These are phyloP conservation scores for Botryotinia globosa DNA, from an alignment of 2,329 filamentous ascomycete species.

Conservation along the genomic window DNA sequence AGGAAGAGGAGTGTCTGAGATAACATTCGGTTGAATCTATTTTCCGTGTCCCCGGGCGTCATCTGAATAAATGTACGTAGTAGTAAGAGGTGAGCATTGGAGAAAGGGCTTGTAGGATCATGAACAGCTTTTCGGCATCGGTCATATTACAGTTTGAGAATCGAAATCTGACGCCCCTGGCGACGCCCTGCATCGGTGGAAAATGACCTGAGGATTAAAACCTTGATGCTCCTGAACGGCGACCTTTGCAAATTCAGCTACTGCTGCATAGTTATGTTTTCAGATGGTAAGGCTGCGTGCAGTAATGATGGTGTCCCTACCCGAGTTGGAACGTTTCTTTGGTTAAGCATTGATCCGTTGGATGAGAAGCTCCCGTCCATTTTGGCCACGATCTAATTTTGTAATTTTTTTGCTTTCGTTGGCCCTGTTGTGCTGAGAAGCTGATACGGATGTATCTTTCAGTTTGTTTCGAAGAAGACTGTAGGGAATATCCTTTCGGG, in stretches of 20 bases:
- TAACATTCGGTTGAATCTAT: conserved; percentile 9
- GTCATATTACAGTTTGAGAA: not conserved
- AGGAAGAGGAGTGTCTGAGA: not conserved
- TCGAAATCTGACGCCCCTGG: conserved; percentile 3
- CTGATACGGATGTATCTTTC: not conserved
- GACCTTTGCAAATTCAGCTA: conserved; percentile 7
- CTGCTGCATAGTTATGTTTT: not conserved
- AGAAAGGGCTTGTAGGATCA: not conserved
- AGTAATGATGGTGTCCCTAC: conserved; percentile 16
- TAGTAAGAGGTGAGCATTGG: not conserved
- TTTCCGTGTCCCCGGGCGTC: not conserved
- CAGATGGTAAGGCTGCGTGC: conserved; percentile 11
- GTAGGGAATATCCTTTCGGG: conserved; percentile 6
- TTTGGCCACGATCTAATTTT: not conserved
- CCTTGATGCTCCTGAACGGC: not conserved
- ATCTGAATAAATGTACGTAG: not conserved
- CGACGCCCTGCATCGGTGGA: not conserved
- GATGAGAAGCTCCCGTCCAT: not conserved
- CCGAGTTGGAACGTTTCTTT: conserved; percentile 15
- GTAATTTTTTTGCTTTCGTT: not conserved
- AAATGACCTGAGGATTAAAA: not conserved
- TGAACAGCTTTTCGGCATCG: not conserved
- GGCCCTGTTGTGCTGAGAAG: not conserved
- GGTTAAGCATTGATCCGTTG: conserved; percentile 17
- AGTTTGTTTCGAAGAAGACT: not conserved